Evolutionary conservation across 257 asterid genomes (phyloP).

Genomic region (Solanum chmielewskii): DNA sequence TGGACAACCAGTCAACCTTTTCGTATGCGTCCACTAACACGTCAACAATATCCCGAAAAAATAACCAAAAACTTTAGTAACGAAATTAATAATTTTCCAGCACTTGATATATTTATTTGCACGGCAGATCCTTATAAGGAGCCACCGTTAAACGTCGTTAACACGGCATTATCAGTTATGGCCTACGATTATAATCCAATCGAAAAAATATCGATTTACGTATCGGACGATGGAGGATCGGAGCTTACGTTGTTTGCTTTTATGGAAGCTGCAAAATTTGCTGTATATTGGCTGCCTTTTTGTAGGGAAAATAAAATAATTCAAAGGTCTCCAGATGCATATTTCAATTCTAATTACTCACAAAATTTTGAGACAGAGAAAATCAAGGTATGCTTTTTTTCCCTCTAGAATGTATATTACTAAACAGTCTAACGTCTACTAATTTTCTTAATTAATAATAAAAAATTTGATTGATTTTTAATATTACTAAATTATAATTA

Average conservation of each 20-base stretch:
- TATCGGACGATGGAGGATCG: slow-evolving; percentile 78
- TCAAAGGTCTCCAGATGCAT: slow-evolving; percentile 54
- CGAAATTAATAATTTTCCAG: slow-evolving; percentile 31
- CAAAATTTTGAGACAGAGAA: slow-evolving; percentile 1
- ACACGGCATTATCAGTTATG: slow-evolving; percentile 72
- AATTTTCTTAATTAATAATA: background rate
- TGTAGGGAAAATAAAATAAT: slow-evolving; percentile 37
- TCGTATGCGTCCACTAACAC: slow-evolving; percentile 51
- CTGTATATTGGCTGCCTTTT: slow-evolving; percentile 53
- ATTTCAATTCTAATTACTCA: slow-evolving; percentile 23
- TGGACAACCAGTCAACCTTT: slow-evolving; percentile 46
- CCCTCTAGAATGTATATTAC: background rate
- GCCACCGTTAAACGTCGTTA: slow-evolving; percentile 48
- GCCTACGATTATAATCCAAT: slow-evolving; percentile 62
- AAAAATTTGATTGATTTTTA: background rate
- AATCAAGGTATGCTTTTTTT: slow-evolving; percentile 33
- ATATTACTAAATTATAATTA: background rate
- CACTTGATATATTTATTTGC: slow-evolving; percentile 55
- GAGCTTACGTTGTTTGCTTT: slow-evolving; percentile 59
- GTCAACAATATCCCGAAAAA: slow-evolving; percentile 31
- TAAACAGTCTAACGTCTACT: background rate
- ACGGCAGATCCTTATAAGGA: slow-evolving; percentile 75
- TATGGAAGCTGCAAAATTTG: slow-evolving; percentile 73
- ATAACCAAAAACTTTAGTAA: slow-evolving; percentile 2
- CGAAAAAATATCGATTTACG: slow-evolving; percentile 56